Percentiles rank a stretch among this genome's conserved stretches.
Evolutionary conservation across 2,329 filamentous ascomycete species (phyloP).

Genomic region (Fusarium sp.): DNA sequence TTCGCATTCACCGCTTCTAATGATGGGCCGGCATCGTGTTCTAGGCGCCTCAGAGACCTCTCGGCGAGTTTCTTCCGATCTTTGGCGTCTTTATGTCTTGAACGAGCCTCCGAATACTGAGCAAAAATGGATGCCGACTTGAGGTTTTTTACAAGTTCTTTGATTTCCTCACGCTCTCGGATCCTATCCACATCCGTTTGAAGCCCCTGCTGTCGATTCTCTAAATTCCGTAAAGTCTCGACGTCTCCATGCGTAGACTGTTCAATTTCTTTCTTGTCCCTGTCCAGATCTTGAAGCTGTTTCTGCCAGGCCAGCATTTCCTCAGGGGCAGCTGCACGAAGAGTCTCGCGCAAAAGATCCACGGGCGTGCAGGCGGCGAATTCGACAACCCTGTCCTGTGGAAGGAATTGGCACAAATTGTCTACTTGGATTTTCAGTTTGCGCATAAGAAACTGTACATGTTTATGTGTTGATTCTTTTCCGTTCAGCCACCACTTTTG

Average conservation of each 20-base stretch:
- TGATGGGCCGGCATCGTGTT: slow-evolving; percentile 73
- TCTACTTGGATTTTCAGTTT: slow-evolving; percentile 92
- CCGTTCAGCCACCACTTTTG: slow-evolving; percentile 84
- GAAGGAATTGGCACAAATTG: slow-evolving; percentile 96
- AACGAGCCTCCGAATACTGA: slow-evolving; percentile 69
- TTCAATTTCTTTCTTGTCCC: slow-evolving; percentile 73
- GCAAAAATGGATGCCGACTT: slow-evolving; percentile 74
- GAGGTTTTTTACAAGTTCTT: slow-evolving; percentile 73
- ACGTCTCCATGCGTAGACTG: slow-evolving; percentile 68
- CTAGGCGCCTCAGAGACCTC: slow-evolving; percentile 69
- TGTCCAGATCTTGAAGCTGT: slow-evolving; percentile 77
- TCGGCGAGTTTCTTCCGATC: slow-evolving; percentile 65
- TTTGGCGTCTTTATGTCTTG: slow-evolving; percentile 65
- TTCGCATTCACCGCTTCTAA: slow-evolving; percentile 78
- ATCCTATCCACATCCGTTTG: slow-evolving; percentile 87
- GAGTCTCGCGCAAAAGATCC: slow-evolving; percentile 85
- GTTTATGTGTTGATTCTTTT: slow-evolving; percentile 69
- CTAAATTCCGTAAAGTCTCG: slow-evolving; percentile 74
- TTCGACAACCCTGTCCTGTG: slow-evolving; percentile 94
- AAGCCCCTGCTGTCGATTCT: slow-evolving; percentile 79
- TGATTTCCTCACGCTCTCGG: slow-evolving; percentile 77
- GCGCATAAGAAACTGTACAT: slow-evolving; percentile 75
- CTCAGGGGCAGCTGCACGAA: slow-evolving; percentile 85
- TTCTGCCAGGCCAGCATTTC: slow-evolving; percentile 85
- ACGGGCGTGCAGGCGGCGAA: slow-evolving; percentile 88